Percentiles rank a stretch among this genome's conserved stretches.
Conservation (phyloP, 2,329 filamentous ascomycete genomes). For the Pseudocercospora fijiensis region DNA sequence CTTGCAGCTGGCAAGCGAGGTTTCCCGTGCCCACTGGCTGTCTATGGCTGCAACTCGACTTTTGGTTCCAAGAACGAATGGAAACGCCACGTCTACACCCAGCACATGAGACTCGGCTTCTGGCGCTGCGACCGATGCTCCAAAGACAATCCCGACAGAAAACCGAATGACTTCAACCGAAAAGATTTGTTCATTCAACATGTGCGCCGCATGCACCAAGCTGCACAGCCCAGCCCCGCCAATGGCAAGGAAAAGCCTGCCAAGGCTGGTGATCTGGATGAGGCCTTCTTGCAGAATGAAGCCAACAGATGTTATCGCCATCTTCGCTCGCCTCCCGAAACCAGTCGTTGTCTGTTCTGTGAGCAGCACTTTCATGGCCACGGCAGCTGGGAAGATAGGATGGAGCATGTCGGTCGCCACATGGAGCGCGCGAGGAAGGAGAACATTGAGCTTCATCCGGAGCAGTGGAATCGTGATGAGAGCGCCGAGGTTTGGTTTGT, state of each 20-base stretch:
- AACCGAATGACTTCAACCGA: slow-evolving; percentile 74
- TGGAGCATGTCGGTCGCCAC: slow-evolving; percentile 85
- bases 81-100: slow-evolving; percentile 82
- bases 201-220: slow-evolving; percentile 77
- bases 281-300: slow-evolving; percentile 46
- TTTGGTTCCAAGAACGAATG: slow-evolving; percentile 91
- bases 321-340: slow-evolving; percentile 61
- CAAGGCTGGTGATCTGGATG: slow-evolving; percentile 3
- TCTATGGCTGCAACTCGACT: slow-evolving; percentile 69
- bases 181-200: slow-evolving; percentile 93
- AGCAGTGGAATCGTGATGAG: not conserved
- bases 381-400: slow-evolving; percentile 72
- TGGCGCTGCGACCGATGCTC: slow-evolving; percentile 72
- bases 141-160: slow-evolving; percentile 22
- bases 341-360: slow-evolving; percentile 67
- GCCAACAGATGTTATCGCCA: slow-evolving; percentile 60
- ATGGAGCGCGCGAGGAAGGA: slow-evolving; percentile 55
- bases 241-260: not conserved
- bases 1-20: slow-evolving; percentile 30
- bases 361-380: slow-evolving; percentile 60
- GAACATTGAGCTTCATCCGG: not conserved
- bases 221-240: slow-evolving; percentile 30
- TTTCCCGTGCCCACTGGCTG: slow-evolving; percentile 75
- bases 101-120: slow-evolving; percentile 72
- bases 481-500: slow-evolving; percentile 1